A percentile compares a stretch with the other conserved stretches of the same genome.
Evolutionary conservation across 257 asterid genomes (phyloP).

Genomic region (Fraxinus pennsylvanica): DNA sequence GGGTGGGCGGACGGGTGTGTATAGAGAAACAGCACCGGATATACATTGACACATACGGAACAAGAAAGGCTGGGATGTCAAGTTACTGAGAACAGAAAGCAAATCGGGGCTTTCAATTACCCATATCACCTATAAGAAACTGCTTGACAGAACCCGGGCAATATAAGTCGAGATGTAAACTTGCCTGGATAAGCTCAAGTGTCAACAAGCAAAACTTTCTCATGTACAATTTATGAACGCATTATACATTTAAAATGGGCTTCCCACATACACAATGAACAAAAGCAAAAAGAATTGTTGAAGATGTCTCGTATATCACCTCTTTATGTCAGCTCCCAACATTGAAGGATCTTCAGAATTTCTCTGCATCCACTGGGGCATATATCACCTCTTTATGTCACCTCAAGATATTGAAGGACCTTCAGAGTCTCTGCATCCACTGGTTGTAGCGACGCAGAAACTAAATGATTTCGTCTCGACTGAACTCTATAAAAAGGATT

Average conservation of each 20-base stretch:
- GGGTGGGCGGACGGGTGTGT: too few relatives aligned
- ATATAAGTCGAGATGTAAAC: background rate
- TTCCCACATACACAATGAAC: constrained; percentile 26
- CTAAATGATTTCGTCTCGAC: constrained; percentile 36
- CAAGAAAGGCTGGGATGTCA: too few relatives aligned
- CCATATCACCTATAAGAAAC: background rate
- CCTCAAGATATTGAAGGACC: constrained; percentile 34
- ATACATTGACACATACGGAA: too few relatives aligned
- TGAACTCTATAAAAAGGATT: constrained; percentile 24
- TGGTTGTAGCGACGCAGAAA: constrained; percentile 25
- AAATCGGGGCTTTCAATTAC: too few relatives aligned
- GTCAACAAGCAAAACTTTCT: constrained; percentile 38
- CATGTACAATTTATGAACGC: constrained; percentile 64
- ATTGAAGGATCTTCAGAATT: constrained; percentile 31
- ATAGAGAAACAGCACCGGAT: too few relatives aligned
- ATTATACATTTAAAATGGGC: constrained; percentile 57
- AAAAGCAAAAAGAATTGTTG: constrained; percentile 39
- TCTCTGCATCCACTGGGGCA: constrained; percentile 28
- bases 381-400: constrained; percentile 29
- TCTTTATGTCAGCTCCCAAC: constrained; percentile 35
- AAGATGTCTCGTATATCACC: constrained; percentile 31
- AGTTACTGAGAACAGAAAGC: too few relatives aligned
- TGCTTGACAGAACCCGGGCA: background rate
- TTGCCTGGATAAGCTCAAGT: constrained; percentile 22
- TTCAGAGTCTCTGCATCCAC: constrained; percentile 33